Base-by-base conservation (phyloP, 73 alveolate species). In the Paramecium sonneborni region DNA sequence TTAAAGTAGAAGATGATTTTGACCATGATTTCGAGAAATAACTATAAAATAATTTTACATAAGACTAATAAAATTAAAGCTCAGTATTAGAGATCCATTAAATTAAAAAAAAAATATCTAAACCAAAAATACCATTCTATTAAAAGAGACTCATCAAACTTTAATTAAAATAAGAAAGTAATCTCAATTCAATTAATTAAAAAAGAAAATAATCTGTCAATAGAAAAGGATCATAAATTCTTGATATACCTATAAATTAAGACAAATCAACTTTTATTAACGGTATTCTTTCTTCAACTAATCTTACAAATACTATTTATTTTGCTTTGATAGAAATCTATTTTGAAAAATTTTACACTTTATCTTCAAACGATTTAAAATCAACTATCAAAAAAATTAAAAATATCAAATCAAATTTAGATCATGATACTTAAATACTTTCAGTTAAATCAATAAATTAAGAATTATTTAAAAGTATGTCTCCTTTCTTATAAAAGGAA, bases 1-100 rank as follows among this genome's bases (percentile, higher is more conserved):
- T 62, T 26, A 62, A 62, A 32, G 11, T 62, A 30, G 84, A 62
- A 32, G 84, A 62, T 26, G 84, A 62, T 12, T 62, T 30, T 26
- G 84, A 62, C 24, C 84, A 62, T 62, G 84, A 62, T 62, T 62
- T 62, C 24, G 84, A 62, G 24, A 62, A 62, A 30, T 32, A 62
- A 62, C 48, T 62, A 12, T 26, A 62, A 32, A 26, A 62, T 26
- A 26, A 62, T 26, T 62, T 62, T 62, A 62, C 21, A 62, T 10
- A 30, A 26, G 84, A 62, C 24, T 62, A 62, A 62, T 62, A 12
- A 62, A 32, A 62, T 62, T 62, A 62, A 62, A 62, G 84, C 24
- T 62, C 84, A 12, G 20, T 62, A 12, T 3, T 30, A n/a, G 44
- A 30, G 7, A 32, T 62, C 48, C 18, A 62, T 23, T 62, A 62